Base-by-base conservation (phyloP, 2,329 filamentous ascomycete species). In the Trichophyton mentagrophytes region DNA sequence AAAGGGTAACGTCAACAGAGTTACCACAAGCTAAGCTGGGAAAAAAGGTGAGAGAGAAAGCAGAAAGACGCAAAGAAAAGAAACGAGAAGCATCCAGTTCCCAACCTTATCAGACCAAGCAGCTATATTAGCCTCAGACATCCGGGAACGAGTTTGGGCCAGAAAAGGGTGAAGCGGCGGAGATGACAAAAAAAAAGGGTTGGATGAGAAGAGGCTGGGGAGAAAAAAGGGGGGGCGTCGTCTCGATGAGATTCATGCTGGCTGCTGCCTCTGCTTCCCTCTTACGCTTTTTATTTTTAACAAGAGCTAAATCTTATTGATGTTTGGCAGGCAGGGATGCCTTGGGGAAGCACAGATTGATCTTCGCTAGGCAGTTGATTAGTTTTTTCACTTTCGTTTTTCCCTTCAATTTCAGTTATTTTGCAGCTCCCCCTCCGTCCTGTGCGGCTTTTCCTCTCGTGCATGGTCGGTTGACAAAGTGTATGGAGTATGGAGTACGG, bases 121-220 rank as follows among this genome's bases (percentile, higher is more conserved):
- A n/a, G 15, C 38, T n/a, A 30, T 36, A 57, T 53, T 53, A 53
- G 49, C 49, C 49, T 53, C 49, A 53, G 49, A 53, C 49, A 53
- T 53, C 11, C 3, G 17, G 53, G 53, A 30, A 36, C 17, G 3
- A 20, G 22, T 56, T 56, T 25, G 53, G 27, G 33, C 15, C 15
- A 17, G 6, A 44, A 44, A 44, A 44, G 40, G 40, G 40, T 44
- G 40, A 44, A 44, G 40, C 15, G 40, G 40, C 15, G 40, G n/a
- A 44, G 40, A 17, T 13, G 40, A n/a, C n/a, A 22, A 25, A 8
- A 8, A 25, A 17, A 20, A 55, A 22, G n/a, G 25, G 15, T 27
- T n/a, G 15, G 27, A 27, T 22, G 49, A 38, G 33, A 56, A 30
- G 33, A 7, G 33, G 33, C 9, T 38, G 33, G 11, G 33, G 38